phyloP scores from a whole-genome alignment of 805 yeast species.

The Candida silvicultrix region DNA sequence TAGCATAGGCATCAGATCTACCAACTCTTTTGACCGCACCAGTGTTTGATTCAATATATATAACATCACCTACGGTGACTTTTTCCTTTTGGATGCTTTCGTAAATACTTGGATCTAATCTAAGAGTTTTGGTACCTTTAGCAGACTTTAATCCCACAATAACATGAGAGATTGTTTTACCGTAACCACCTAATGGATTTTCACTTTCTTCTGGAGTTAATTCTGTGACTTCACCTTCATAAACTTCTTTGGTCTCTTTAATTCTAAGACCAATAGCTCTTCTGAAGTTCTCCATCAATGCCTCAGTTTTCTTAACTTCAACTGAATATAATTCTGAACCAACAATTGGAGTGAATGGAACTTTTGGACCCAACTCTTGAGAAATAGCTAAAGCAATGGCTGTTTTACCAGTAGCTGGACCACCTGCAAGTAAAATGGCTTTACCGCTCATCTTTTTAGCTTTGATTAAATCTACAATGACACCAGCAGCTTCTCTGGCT shows the following conservation, averaged over 20 bases:
- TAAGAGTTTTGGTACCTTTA: slow-evolving; percentile 81
- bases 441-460: slow-evolving; percentile 91
- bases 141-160: slow-evolving; percentile 90
- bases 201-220: slow-evolving; percentile 94
- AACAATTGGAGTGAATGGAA: slow-evolving; percentile 95
- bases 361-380: slow-evolving; percentile 94
- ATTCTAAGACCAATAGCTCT: slow-evolving; percentile 94
- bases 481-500: slow-evolving; percentile 90
- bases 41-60: slow-evolving; percentile 94
- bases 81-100: slow-evolving; percentile 93
- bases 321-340: slow-evolving; percentile 92
- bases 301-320: slow-evolving; percentile 96
- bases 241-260: slow-evolving; percentile 95
- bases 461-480: slow-evolving; percentile 88
- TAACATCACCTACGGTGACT: slow-evolving; percentile 93
- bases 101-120: slow-evolving; percentile 89
- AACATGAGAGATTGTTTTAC: slow-evolving; percentile 92
- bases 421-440: slow-evolving; percentile 93
- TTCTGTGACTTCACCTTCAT: slow-evolving; percentile 97
- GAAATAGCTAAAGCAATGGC: slow-evolving; percentile 95
- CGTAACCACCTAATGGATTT: slow-evolving; percentile 96
- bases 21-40: slow-evolving; percentile 98
- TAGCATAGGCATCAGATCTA: slow-evolving; percentile 96
- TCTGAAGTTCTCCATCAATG: slow-evolving; percentile 93
- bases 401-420: slow-evolving; percentile 98